These are phyloP conservation scores for Saraca asoca DNA, from an alignment of 331 rosid genomes.

Conservation along the genomic window DNA sequence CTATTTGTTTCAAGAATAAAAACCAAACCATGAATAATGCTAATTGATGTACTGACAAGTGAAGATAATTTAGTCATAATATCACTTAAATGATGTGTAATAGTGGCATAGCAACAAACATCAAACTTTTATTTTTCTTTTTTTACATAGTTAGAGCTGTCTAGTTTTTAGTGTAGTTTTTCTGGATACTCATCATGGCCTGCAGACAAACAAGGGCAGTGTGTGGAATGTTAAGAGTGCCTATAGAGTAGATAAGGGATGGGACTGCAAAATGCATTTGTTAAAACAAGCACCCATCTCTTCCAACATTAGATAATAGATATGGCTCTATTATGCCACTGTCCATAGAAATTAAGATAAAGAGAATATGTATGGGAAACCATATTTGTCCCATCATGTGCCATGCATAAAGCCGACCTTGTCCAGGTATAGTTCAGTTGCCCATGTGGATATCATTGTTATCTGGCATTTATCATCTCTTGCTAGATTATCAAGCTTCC, in stretches of 20 bases:
- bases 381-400: conserved; percentile 34
- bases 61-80: background rate
- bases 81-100: conserved; percentile 1
- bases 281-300: conserved; percentile 32
- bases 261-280: background rate
- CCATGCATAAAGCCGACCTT: conserved; percentile 57
- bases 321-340: conserved; percentile 22
- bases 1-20: background rate
- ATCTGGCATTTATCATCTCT: conserved; percentile 93
- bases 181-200: background rate
- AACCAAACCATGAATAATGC: conserved; percentile 16
- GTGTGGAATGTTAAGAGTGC: conserved; percentile 1
- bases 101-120: conserved; percentile 17
- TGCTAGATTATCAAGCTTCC: conserved; percentile 84
- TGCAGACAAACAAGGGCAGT: conserved; percentile 14
- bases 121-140: conserved; percentile 16
- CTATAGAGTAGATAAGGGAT: background rate
- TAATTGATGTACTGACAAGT: conserved; percentile 13
- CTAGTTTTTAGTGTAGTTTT: background rate
- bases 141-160: conserved; percentile 4
- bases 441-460: conserved; percentile 98
- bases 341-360: conserved; percentile 22
- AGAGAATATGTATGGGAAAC: conserved; percentile 18
- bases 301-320: conserved; percentile 2
- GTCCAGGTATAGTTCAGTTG: conserved; percentile 93